These are phyloP conservation scores for Penicillium mononematosum DNA, from an alignment of 495 filamentous ascomycete genomes.

Conservation along the genomic window DNA sequence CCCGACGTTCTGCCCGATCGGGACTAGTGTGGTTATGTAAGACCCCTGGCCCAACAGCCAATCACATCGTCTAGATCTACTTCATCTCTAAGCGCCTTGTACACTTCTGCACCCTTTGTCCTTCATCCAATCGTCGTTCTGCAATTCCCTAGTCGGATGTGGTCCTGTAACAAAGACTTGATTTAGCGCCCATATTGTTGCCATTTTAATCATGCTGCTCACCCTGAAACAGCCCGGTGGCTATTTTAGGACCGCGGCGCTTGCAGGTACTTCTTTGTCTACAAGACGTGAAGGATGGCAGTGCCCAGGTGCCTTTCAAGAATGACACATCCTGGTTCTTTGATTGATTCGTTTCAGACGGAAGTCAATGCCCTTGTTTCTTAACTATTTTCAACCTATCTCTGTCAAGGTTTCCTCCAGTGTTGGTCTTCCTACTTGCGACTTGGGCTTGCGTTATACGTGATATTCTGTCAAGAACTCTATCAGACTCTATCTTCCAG, in stretches of 20 bases:
- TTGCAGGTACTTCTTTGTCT: slow-evolving; percentile 24
- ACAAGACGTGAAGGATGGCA: slow-evolving; percentile 13
- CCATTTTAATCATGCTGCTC: slow-evolving; percentile 17
- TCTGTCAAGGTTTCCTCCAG: slow-evolving; percentile 6
- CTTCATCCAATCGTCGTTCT: slow-evolving; percentile 1
- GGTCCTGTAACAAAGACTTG: slow-evolving; percentile 16
- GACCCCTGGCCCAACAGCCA: slow-evolving; percentile 10
- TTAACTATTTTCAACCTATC: slow-evolving; percentile 1
- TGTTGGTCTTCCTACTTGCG: slow-evolving; percentile 7
- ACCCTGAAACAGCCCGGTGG: slow-evolving; percentile 25
- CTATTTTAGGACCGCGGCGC: slow-evolving; percentile 35
- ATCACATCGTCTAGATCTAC: slow-evolving; percentile 33
- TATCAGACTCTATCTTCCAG: background rate
- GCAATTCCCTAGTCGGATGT: slow-evolving; percentile 4
- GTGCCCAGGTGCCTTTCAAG: background rate
- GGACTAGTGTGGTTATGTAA: slow-evolving; percentile 39
- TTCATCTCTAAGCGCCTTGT: slow-evolving; percentile 28
- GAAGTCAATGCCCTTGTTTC: slow-evolving; percentile 17
- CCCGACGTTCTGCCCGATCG: slow-evolving; percentile 28
- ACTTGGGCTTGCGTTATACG: background rate
- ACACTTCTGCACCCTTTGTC: slow-evolving; percentile 18
- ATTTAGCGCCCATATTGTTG: slow-evolving; percentile 24
- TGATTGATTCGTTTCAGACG: slow-evolving; percentile 16
- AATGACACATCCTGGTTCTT: slow-evolving; percentile 10
- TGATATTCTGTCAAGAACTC: background rate